A percentile compares a stretch with the other conserved stretches of the same genome.
Conservation (phyloP, 345 rosid species). For the Dimocarpus longan region DNA sequence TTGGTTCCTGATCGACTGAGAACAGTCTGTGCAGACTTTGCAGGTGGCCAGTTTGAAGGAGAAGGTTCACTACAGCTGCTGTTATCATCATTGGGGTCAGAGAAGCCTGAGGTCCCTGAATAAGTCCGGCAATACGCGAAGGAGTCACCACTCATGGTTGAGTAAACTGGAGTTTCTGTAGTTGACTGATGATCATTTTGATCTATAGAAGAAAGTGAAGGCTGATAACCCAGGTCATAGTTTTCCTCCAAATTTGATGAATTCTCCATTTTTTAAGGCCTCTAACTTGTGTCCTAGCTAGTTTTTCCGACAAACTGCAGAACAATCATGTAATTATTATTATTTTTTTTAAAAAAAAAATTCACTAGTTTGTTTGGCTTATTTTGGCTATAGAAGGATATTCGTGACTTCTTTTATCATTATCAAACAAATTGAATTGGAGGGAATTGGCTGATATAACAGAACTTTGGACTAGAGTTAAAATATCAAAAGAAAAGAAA, state of each 20-base stretch:
- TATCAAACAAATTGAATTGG: constrained; percentile 25
- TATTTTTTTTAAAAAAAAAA: not conserved
- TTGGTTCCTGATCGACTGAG: constrained; percentile 36
- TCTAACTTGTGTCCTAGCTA: not conserved
- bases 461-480: constrained; percentile 18
- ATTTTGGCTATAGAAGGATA: constrained; percentile 21
- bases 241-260: constrained; percentile 45
- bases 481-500: constrained; percentile 14
- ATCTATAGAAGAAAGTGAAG: constrained; percentile 56
- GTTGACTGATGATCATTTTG: constrained; percentile 51
- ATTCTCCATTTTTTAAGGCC: constrained; percentile 41
- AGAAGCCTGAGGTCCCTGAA: constrained; percentile 67
- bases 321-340: constrained; percentile 20
- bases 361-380: constrained; percentile 12
- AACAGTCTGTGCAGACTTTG: constrained; percentile 34
- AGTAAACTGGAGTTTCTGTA: constrained; percentile 58
- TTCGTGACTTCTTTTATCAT: constrained; percentile 19
- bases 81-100: constrained; percentile 60
- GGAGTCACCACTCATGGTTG: constrained; percentile 58
- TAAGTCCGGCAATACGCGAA: constrained; percentile 54
- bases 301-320: constrained; percentile 37
- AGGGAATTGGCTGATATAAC: constrained; percentile 28
- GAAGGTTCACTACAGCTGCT: constrained; percentile 65
- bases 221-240: constrained; percentile 51
- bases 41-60: constrained; percentile 54